Base-by-base conservation (phyloP, 108 stramenopile genomes). In the Cyclotella choctawhatcheeana region DNA sequence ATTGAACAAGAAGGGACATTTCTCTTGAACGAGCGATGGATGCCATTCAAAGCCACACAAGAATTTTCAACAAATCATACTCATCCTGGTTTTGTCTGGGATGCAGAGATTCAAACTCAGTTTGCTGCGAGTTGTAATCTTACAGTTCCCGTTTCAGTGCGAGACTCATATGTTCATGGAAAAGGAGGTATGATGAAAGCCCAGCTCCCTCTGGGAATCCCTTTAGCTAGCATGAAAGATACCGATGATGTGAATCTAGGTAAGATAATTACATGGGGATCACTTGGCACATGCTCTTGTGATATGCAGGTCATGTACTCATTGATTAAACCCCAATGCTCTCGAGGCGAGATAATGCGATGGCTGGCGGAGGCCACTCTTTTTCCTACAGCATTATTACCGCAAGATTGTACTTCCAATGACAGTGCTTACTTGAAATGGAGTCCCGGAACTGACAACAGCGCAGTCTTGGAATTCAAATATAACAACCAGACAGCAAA, bases 61-160 rank as follows among this genome's bases (percentile, higher is more conserved):
- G 55, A 68, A 44, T 74, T 74, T 45, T 59, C 67, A 13, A 25
- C 67, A 2, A 40, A 58, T 5, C 29, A 37, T 14, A 47, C 35
- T 24, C 55, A 58, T 59, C 67, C 73, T 58, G 73, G 73, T 30
- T 74, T 74, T 58, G 73, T 74, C 2, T 74, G 73, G 73, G 73
- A 74, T 59, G 73, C 73, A 24, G 62, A 45, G n/a, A 74, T 74
- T 66, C 67, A 34, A n/a, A 59, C 21, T 20, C 22, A 5, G 0
- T 44, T 55, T 16, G n/a, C 58, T 37, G 16, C 16, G 14, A 30
- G 25, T n/a, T 27, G 55, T 30, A 30, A 1, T 31, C 13, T 56
- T 14, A 24, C 63, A 14, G 21, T 71, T 3, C 71, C 71, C 16
- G 65, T 71, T 24, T 22, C 20, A 30, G 73, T 74, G 12, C 27